A percentile compares a stretch with the other conserved stretches of the same genome.
Evolutionary conservation across 805 yeast species (phyloP).

Genomic region (Lachancea kluyveri): DNA sequence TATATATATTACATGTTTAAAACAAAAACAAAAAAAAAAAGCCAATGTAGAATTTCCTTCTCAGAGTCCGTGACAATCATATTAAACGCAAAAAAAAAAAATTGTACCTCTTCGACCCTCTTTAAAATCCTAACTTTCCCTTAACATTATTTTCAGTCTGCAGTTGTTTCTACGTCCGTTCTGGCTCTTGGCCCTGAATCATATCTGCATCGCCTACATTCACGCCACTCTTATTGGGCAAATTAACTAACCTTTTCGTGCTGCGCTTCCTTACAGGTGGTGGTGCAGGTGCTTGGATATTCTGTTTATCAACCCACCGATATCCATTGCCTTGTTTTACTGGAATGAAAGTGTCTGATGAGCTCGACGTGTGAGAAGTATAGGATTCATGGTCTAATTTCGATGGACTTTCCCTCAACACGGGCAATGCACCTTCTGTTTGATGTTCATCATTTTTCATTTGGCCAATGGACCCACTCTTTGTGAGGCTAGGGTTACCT

Average conservation of each 20-base stretch:
- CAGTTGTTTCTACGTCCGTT: slow-evolving; percentile 24
- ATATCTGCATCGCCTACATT: slow-evolving; percentile 29
- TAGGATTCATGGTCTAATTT: slow-evolving; percentile 3
- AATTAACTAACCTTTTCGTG: slow-evolving; percentile 33
- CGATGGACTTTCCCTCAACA: too few species aligned
- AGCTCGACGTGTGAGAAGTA: slow-evolving; percentile 8
- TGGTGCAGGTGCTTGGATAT: slow-evolving; percentile 1
- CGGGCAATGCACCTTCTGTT: too few species aligned
- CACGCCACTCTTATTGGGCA: slow-evolving; percentile 31
- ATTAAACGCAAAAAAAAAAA: too few species aligned
- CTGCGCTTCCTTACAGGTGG: slow-evolving; percentile 25
- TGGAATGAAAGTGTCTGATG: slow-evolving; percentile 30
- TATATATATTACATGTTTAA: too few species aligned
- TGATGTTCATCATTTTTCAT: too few species aligned
- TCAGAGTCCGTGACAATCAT: too few species aligned
- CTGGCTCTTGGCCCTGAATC: slow-evolving; percentile 27
- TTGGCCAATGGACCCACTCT: background rate
- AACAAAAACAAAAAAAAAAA: too few species aligned
- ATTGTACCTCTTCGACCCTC: too few species aligned
- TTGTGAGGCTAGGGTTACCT: slow-evolving; percentile 1
- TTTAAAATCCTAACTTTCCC: too few species aligned
- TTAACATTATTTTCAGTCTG: too few species aligned
- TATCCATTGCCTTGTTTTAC: slow-evolving; percentile 28
- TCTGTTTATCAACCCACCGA: slow-evolving; percentile 24
- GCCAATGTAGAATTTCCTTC: too few species aligned